Conservation (phyloP, 164 flowering plant species). For the Tinospora cordifolia region DNA sequence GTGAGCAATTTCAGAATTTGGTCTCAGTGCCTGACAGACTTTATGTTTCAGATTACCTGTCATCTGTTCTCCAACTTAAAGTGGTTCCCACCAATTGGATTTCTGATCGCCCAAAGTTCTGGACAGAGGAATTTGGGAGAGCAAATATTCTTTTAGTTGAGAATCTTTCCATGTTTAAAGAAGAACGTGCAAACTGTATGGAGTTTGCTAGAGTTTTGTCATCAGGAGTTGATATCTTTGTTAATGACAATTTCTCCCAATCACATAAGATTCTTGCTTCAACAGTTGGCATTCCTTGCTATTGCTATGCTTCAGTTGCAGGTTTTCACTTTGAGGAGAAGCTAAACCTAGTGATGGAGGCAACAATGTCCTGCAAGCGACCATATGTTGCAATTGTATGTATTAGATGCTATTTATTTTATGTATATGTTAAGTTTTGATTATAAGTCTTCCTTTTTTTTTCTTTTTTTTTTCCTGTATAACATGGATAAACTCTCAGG, state of each 20-base stretch:
- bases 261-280: slow-evolving; percentile 86
- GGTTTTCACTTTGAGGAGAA: slow-evolving; percentile 74
- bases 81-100: slow-evolving; percentile 37
- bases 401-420: neutral
- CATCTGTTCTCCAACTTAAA: slow-evolving; percentile 46
- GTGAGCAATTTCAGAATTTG: slow-evolving; percentile 3
- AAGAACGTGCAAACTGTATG: slow-evolving; percentile 57
- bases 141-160: slow-evolving; percentile 50
- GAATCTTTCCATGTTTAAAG: slow-evolving; percentile 51
- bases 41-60: slow-evolving; percentile 51
- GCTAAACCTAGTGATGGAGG: slow-evolving; percentile 40
- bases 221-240: slow-evolving; percentile 71
- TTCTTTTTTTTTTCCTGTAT: neutral
- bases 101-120: slow-evolving; percentile 20
- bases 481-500: neutral
- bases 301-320: slow-evolving; percentile 57
- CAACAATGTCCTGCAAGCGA: slow-evolving; percentile 21
- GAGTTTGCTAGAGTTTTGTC: slow-evolving; percentile 48
- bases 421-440: neutral
- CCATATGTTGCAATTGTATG: slow-evolving; percentile 74
- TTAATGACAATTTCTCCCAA: slow-evolving; percentile 70
- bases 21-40: slow-evolving; percentile 13
- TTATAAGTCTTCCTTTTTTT: neutral
- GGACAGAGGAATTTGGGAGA: slow-evolving; percentile 20
- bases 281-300: slow-evolving; percentile 67